Evolutionary conservation across 2,329 filamentous ascomycete species (phyloP), one percentile per base, ranked within the genome.

Genomic region (Apiospora koreana): DNA sequence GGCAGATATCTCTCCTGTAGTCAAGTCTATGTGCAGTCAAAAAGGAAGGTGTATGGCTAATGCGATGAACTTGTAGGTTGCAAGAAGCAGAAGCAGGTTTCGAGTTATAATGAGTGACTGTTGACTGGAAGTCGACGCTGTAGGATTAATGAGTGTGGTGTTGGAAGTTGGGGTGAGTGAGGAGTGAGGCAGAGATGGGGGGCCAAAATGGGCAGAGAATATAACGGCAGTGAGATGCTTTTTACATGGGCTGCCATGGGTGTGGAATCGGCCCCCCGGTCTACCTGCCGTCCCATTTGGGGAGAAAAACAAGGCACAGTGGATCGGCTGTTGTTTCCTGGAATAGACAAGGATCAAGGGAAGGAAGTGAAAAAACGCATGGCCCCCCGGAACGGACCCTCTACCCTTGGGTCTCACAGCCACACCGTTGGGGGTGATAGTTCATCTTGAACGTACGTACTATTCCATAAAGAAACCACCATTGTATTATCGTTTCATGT

Each of bases 321-420:
- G 54, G 54, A 62, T 62, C 54, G 54, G 23, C 48, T 35, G 50
- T 35, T 58, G 50, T 58, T 58, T 58, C 28, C 50, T 58, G 16
- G 50, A 35, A 35, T 58, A 58, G 28, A 35, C 50, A 35, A 38
- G 50, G 50, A 58, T 58, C 50, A 58, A 35, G 28, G 23, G 50
- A 58, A 58, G 50, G 50, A 25, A 35, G 18, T n/a, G 21, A 62
- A 62, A 58, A 62, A 62, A 62, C 54, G 54, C 54, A 62, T 62
- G 54, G 54, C 54, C 54, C 50, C 54, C 54, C 54, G 54, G 54
- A 62, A 62, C 54, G 54, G 54, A 62, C 31, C 54, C 54, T 62
- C 54, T 54, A 5, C 50, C 14, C 4, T 31, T 38, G 16, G 31
- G 50, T 58, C 50, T 31, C 28, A 35, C 54, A 62, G 54, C 54